These are phyloP conservation scores for Xylaria intraflava DNA, from an alignment of 495 filamentous ascomycete genomes.

Conservation along the genomic window DNA sequence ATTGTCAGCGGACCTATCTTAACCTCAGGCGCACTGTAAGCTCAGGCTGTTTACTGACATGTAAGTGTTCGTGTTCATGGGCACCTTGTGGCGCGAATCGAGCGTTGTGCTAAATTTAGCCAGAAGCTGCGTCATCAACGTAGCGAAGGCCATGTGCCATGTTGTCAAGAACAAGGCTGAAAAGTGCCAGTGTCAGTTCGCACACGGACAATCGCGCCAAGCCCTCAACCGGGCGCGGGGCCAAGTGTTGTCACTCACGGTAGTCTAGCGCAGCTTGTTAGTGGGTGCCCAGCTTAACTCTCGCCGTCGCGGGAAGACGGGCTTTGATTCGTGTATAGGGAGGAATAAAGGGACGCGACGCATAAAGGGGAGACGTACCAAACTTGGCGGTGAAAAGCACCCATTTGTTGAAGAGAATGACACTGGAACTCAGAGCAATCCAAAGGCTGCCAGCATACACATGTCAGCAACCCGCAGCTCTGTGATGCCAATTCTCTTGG, in stretches of 20 bases:
- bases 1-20: slow-evolving; percentile 76
- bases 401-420: slow-evolving; percentile 87
- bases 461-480: neutral
- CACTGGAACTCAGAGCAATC: slow-evolving; percentile 71
- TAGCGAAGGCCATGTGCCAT: slow-evolving; percentile 75
- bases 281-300: neutral
- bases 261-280: slow-evolving; percentile 7
- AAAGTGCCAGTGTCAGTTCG: slow-evolving; percentile 17
- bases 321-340: neutral
- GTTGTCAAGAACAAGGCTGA: slow-evolving; percentile 61
- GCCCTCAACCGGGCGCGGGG: slow-evolving; percentile 24
- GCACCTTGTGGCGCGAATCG: slow-evolving; percentile 67
- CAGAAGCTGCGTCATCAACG: slow-evolving; percentile 68
- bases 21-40: neutral
- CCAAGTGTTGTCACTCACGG: slow-evolving; percentile 8
- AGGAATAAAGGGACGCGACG: neutral
- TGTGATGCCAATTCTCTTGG: slow-evolving; percentile 13
- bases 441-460: slow-evolving; percentile 48
- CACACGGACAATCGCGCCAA: neutral
- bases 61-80: slow-evolving; percentile 72
- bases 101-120: slow-evolving; percentile 65
- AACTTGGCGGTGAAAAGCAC: slow-evolving; percentile 65
- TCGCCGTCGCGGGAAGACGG: neutral
- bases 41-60: slow-evolving; percentile 40
- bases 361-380: slow-evolving; percentile 46